These are phyloP conservation scores for Ophiostoma populinum DNA, from an alignment of 2,329 filamentous ascomycete species.

Conservation along the genomic window DNA sequence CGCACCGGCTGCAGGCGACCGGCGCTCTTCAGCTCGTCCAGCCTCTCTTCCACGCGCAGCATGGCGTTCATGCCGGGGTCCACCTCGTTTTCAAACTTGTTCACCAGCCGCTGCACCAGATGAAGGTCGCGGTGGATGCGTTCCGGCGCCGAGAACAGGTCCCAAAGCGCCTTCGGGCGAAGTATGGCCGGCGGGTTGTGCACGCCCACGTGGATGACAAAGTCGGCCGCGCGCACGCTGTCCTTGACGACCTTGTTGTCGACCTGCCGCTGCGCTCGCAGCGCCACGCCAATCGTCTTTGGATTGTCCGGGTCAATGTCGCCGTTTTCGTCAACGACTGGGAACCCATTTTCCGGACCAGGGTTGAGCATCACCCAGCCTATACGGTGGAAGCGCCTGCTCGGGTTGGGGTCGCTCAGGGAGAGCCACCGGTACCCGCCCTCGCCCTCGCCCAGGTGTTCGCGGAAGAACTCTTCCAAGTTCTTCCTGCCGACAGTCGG, in stretches of 20 bases:
- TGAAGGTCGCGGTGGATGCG: slow-evolving; percentile 80
- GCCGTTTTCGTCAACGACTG: slow-evolving; percentile 42
- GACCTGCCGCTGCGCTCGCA: slow-evolving; percentile 81
- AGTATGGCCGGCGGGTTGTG: slow-evolving; percentile 77
- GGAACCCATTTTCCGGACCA: slow-evolving; percentile 34
- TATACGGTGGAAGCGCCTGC: slow-evolving; percentile 93
- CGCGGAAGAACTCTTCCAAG: slow-evolving; percentile 84
- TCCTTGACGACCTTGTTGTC: slow-evolving; percentile 97
- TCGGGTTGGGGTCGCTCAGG: slow-evolving; percentile 87
- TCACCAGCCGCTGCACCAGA: slow-evolving; percentile 64
- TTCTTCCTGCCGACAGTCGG: slow-evolving; percentile 90
- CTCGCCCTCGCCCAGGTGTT: slow-evolving; percentile 77
- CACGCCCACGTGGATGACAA: slow-evolving; percentile 91
- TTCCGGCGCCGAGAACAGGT: slow-evolving; percentile 87
- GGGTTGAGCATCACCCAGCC: slow-evolving; percentile 96
- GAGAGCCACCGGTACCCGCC: slow-evolving; percentile 94
- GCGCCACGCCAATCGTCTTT: slow-evolving; percentile 42
- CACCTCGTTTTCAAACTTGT: slow-evolving; percentile 72
- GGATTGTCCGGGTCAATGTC: slow-evolving; percentile 39
- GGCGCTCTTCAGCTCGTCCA: slow-evolving; percentile 61
- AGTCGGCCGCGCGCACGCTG: slow-evolving; percentile 76
- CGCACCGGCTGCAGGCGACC: slow-evolving; percentile 58
- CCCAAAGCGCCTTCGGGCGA: slow-evolving; percentile 91
- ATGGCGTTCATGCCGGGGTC: slow-evolving; percentile 62
- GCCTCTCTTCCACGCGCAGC: slow-evolving; percentile 67